Evolutionary conservation across 805 yeast species (phyloP).

Genomic region (Candida berthetii): DNA sequence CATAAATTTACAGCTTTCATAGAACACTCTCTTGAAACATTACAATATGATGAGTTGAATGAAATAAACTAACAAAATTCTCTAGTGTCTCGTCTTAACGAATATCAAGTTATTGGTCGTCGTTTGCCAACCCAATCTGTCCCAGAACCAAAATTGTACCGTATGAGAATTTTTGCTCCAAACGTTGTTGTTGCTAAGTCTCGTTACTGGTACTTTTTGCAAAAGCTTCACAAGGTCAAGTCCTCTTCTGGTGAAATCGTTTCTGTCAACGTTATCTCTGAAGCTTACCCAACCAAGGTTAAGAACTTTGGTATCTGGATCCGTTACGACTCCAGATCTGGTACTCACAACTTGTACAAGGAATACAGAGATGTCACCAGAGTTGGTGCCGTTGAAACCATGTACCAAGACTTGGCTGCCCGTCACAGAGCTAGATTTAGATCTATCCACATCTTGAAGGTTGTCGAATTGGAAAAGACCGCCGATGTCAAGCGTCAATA

Average conservation of each 20-base stretch:
- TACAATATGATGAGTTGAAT: background rate
- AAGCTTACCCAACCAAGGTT: conserved; percentile 97
- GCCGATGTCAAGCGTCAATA: conserved; percentile 99
- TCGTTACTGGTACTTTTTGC: conserved; percentile 99
- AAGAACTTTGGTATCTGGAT: conserved; percentile 99
- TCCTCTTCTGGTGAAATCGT: conserved; percentile 99
- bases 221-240: conserved; percentile 99
- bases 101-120: conserved; percentile 99
- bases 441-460: conserved; percentile 98
- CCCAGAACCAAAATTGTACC: conserved; percentile 99
- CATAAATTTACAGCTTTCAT: no score
- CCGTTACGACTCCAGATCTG: conserved; percentile 99
- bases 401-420: conserved; percentile 99
- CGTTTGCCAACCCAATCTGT: conserved; percentile 98
- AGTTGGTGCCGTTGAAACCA: conserved; percentile 96
- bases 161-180: conserved; percentile 99
- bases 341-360: conserved; percentile 99
- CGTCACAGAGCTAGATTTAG: conserved; percentile 99
- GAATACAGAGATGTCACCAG: conserved; percentile 99
- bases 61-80: conserved; percentile 5
- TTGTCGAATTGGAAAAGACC: conserved; percentile 96
- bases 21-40: no score
- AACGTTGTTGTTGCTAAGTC: conserved; percentile 99
- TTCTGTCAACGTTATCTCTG: conserved; percentile 84
- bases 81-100: conserved; percentile 92